Conservation (phyloP, 192 early-diverging fungal species). For the Backusella psychrophila region DNA sequence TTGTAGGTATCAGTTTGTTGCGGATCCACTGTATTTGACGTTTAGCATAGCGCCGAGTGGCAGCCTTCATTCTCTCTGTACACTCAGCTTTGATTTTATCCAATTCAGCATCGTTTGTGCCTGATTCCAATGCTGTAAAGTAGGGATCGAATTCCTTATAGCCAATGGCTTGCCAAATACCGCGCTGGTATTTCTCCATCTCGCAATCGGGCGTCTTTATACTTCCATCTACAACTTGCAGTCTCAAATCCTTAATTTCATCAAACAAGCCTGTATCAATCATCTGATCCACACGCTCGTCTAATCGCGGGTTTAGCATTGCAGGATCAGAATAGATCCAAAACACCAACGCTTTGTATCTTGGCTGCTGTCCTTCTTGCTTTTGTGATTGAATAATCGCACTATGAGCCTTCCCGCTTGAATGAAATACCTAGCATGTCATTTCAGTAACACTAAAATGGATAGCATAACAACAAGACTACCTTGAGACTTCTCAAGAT, state of each 20-base stretch:
- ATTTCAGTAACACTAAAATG: neutral
- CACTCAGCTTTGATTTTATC: constrained; percentile 46
- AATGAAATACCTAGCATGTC: constrained; percentile 52
- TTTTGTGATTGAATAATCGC: constrained; percentile 73
- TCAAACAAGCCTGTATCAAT: constrained; percentile 64
- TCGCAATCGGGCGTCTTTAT: constrained; percentile 40
- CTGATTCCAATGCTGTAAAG: constrained; percentile 44
- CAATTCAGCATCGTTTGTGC: neutral
- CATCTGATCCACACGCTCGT: constrained; percentile 88
- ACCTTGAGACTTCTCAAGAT: constrained; percentile 88
- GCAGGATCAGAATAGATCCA: constrained; percentile 82
- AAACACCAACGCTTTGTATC: constrained; percentile 65
- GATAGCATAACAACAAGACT: neutral
- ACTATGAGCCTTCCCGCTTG: constrained; percentile 73
- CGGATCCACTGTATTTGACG: constrained; percentile 79
- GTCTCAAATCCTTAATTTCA: constrained; percentile 47
- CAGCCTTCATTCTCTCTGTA: constrained; percentile 80
- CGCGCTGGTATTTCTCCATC: constrained; percentile 53
- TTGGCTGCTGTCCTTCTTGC: constrained; percentile 36
- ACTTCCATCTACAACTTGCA: constrained; percentile 52
- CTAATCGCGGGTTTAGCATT: constrained; percentile 72
- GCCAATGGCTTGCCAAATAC: constrained; percentile 80
- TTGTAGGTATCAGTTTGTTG: constrained; percentile 66
- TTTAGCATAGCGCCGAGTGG: constrained; percentile 87
- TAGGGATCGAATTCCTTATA: constrained; percentile 89